Conservation (phyloP, 345 rosid genomes). For the Eucalyptus lansdowneana region DNA sequence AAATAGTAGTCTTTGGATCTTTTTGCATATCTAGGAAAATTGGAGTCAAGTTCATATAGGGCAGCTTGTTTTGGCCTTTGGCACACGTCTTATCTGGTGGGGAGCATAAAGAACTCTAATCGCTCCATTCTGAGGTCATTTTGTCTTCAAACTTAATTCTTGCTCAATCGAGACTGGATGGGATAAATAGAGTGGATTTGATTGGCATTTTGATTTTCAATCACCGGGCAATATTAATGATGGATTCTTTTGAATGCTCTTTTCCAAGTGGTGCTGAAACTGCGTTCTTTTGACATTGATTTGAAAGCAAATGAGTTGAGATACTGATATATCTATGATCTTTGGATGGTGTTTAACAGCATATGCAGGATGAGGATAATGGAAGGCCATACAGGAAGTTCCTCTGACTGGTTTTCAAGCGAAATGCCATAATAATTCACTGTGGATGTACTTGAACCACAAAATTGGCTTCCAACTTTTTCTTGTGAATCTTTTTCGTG, state of each 20-base stretch:
- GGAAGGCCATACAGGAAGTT: conserved; percentile 87
- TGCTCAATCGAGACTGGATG: background rate
- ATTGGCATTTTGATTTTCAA: background rate
- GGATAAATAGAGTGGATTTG: background rate
- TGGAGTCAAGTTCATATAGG: background rate
- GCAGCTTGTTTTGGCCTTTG: background rate
- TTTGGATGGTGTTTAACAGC: conserved; percentile 23
- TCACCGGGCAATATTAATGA: background rate
- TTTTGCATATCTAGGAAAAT: background rate
- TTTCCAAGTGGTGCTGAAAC: background rate
- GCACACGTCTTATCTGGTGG: background rate
- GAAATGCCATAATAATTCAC: background rate
- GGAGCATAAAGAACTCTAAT: background rate
- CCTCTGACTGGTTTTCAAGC: conserved; percentile 18
- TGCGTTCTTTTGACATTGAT: background rate
- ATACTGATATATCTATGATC: background rate
- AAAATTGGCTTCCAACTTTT: background rate
- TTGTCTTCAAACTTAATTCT: background rate
- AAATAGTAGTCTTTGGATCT: background rate
- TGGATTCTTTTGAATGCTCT: background rate
- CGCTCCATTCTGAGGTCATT: background rate
- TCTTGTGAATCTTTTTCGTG: background rate
- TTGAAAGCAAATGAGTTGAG: background rate
- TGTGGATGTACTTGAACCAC: background rate
- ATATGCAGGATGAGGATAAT: conserved; percentile 90